phyloP scores from a whole-genome alignment of 192 early-diverging fungal genomes.

The Coemansia sp. region DNA sequence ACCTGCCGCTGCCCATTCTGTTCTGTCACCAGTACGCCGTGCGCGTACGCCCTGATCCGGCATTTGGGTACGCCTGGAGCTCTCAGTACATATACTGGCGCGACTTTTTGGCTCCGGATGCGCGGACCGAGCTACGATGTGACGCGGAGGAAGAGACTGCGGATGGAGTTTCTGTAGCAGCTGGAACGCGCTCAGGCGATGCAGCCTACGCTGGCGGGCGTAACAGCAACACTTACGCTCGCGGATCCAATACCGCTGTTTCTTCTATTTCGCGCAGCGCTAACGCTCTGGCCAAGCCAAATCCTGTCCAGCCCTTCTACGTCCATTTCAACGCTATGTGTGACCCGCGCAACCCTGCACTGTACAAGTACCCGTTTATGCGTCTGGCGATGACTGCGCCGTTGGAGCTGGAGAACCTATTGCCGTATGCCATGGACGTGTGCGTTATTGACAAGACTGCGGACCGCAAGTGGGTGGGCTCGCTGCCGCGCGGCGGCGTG shows the following conservation, averaged over 20 bases:
- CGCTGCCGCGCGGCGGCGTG: constrained; percentile 66
- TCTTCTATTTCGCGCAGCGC: background rate
- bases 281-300: background rate
- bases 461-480: constrained; percentile 64
- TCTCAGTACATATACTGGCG: constrained; percentile 77
- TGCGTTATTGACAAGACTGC: constrained; percentile 74
- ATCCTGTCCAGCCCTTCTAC: constrained; percentile 14
- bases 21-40: constrained; percentile 76
- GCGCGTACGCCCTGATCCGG: constrained; percentile 72
- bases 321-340: constrained; percentile 46
- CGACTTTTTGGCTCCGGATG: constrained; percentile 58
- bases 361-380: constrained; percentile 76
- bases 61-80: constrained; percentile 88
- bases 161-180: background rate
- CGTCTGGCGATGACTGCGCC: constrained; percentile 72
- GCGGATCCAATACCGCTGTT: constrained; percentile 18
- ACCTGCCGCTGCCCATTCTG: constrained; percentile 85
- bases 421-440: constrained; percentile 85
- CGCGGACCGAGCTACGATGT: constrained; percentile 58
- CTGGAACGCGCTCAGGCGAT: background rate
- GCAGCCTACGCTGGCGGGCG: constrained; percentile 1
- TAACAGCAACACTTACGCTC: background rate
- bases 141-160: constrained; percentile 19
- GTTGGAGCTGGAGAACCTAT: constrained; percentile 89
- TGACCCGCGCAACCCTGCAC: constrained; percentile 36